These are phyloP conservation scores for Penicillium silybi DNA, from an alignment of 495 filamentous ascomycete species.

Conservation along the genomic window DNA sequence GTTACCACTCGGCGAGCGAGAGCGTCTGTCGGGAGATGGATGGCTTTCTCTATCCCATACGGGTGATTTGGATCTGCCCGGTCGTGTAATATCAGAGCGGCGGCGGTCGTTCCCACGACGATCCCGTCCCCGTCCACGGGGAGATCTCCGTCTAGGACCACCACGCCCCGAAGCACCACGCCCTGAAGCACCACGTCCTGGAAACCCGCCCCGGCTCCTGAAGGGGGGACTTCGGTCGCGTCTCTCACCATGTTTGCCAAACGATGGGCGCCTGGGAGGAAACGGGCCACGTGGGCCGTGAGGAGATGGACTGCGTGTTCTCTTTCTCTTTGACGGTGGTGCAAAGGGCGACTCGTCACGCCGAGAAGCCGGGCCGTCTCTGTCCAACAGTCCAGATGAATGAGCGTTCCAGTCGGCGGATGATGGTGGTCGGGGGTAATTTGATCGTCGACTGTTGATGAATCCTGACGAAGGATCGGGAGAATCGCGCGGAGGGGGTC, in stretches of 20 bases:
- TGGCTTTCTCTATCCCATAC: constrained; percentile 25
- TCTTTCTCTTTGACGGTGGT: constrained; percentile 39
- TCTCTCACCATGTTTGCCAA: constrained; percentile 25
- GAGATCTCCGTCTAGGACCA: constrained; percentile 29
- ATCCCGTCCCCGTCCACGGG: constrained; percentile 32
- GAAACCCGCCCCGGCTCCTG: constrained; percentile 29
- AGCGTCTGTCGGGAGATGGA: constrained; percentile 28
- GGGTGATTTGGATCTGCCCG: constrained; percentile 30
- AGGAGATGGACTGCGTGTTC: constrained; percentile 48
- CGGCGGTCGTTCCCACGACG: constrained; percentile 31
- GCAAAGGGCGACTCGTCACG: constrained; percentile 33
- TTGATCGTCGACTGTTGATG: constrained; percentile 12
- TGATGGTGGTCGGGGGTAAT: constrained; percentile 9
- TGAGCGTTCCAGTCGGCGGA: constrained; percentile 17
- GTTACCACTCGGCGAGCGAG: constrained; percentile 26
- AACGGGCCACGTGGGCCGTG: constrained; percentile 20
- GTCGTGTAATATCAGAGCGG: constrained; percentile 20
- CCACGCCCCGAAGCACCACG: constrained; percentile 34
- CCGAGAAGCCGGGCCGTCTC: constrained; percentile 17
- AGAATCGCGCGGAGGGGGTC: constrained; percentile 30
- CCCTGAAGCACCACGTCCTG: constrained; percentile 32
- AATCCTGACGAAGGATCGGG: constrained; percentile 22
- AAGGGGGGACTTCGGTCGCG: constrained; percentile 29
- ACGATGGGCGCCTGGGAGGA: constrained; percentile 21
- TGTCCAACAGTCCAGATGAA: constrained; percentile 17